Base-by-base conservation (phyloP, 2,329 filamentous ascomycete genomes). In the Talaromyces sp. region DNA sequence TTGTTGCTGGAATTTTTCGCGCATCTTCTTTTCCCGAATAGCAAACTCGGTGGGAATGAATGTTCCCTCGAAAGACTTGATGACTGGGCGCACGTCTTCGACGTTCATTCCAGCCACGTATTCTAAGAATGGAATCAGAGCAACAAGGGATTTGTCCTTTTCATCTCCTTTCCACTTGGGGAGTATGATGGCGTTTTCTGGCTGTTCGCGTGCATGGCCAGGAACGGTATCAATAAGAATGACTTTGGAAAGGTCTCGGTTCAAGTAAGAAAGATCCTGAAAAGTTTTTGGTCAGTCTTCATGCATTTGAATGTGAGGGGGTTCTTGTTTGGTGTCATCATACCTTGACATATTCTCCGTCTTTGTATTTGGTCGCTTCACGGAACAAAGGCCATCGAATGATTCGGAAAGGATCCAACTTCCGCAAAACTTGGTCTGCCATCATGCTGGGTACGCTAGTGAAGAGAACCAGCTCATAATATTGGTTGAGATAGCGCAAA, bases 381-480 rank as follows among this genome's bases (percentile, higher is more conserved):
- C 94, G 86, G 81, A 91, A 97, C 54, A 99, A 80, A 1, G 92
- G 92, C 89, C 92, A 97, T 79, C 92, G 89, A 74, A 97, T 92
- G 74, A 97, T 91, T 69, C 89, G 90, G 82, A 90, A 97, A 38
- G 93, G 94, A 72, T 99, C 94, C 62, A 99, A 81, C 77, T 99
- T 99, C 70, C 91, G 87, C 66, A 97, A 85, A 56, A 99, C 84
- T 26, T 91, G 91, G 67, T 97, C 92, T 29, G 88, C 93, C 72
- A 91, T 89, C 70, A 86, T 87, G 70, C 87, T 91, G 0, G 93
- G 92, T 53, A 94, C 88, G 43, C 85, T 90, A 32, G 94, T 99
- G 79, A 97, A 99, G 65, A 99, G 86, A 57, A 97, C 94, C 58
- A 99, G 82, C 76, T 99, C 94, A 73, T 97, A 99, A 82, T 99